Base-by-base conservation (phyloP, 108 stramenopile species). In the Pseudonitzschia pungens region DNA sequence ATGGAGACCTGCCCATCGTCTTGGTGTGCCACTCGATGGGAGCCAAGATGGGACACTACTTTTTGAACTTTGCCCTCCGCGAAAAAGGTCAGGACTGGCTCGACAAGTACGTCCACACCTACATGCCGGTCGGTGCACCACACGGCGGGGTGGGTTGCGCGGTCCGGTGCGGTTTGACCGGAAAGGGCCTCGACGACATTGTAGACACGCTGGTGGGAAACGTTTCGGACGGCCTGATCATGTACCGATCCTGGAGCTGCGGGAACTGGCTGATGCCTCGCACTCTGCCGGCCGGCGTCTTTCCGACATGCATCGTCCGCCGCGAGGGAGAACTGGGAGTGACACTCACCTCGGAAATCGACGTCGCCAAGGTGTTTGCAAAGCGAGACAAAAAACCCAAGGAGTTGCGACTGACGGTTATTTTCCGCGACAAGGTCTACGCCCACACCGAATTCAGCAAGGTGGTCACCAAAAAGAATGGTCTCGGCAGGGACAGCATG, bases 81-180 rank as follows among this genome's bases (percentile, higher is more conserved):
- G 27, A 60, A 48, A 36, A 68, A 65, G 85, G 86, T 15, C 69
- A 83, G 69, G 50, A 55, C 45, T 90, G 89, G 89, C 40, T 85
- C 11, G 82, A 85, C 32, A 75, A 71, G 64, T 53, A 82, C 28
- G 65, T 89, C 8, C 72, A 85, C 24, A 84, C 80, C 0, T 89
- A 81, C 53, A 68, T 89, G 29, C 84, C 84, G n/a, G 80, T 89
- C 15, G 89, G 84, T 27, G 89, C 84, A 1, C 89, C 89, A 0
- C 89, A 87, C 64, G 56, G 82, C 4, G 89, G 89, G 14, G 81
- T 85, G 0, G 84, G 83, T n/a, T 82, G 72, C 44, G 70, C 81
- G 50, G 27, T 90, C 16, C 75, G 83, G 10, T 60, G 55, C 50
- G 70, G 77, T 15, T 70, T 88, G 11, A 57, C 71, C 18, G 89